Evolutionary conservation across 257 asterid genomes (phyloP).

Genomic region (Knoxia roxburghii): DNA sequence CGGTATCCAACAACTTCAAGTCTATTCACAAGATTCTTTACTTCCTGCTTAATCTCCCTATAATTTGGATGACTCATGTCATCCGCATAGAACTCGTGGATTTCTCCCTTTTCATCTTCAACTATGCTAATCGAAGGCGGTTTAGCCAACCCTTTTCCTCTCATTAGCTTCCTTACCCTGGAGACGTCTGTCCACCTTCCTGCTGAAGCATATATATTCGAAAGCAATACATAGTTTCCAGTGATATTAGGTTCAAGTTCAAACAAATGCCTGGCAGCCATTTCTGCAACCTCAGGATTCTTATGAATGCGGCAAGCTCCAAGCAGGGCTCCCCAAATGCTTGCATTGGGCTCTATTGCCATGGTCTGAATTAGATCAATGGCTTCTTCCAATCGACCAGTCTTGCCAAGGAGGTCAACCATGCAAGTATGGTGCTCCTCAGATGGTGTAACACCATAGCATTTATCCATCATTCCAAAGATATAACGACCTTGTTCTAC

Average conservation of each 20-base stretch:
- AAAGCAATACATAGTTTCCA: conserved; percentile 72
- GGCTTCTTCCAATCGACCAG: conserved; percentile 59
- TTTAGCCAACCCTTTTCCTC: conserved; percentile 47
- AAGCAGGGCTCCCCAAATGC: conserved; percentile 86
- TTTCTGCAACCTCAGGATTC: conserved; percentile 66
- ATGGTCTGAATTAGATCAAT: conserved; percentile 38
- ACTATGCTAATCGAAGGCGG: conserved; percentile 65
- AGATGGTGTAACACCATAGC: conserved; percentile 36
- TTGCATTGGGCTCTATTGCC: conserved; percentile 64
- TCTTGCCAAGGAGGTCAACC: conserved; percentile 69
- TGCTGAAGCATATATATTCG: conserved; percentile 59
- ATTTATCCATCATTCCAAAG: conserved; percentile 53
- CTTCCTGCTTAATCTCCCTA: conserved; percentile 34
- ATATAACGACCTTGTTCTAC: conserved; percentile 43
- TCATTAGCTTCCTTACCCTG: conserved; percentile 43
- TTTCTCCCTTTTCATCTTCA: conserved; percentile 64
- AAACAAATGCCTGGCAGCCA: conserved; percentile 53
- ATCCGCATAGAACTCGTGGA: conserved; percentile 66
- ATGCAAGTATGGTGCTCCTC: conserved; percentile 64
- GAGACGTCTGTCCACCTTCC: conserved; percentile 69
- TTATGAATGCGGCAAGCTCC: conserved; percentile 58
- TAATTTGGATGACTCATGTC: conserved; percentile 52
- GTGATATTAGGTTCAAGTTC: conserved; percentile 59
- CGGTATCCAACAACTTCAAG: conserved; percentile 46
- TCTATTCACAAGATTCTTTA: conserved; percentile 31